Base-by-base conservation (phyloP, 164 flowering plant species). In the Piper betle region DNA sequence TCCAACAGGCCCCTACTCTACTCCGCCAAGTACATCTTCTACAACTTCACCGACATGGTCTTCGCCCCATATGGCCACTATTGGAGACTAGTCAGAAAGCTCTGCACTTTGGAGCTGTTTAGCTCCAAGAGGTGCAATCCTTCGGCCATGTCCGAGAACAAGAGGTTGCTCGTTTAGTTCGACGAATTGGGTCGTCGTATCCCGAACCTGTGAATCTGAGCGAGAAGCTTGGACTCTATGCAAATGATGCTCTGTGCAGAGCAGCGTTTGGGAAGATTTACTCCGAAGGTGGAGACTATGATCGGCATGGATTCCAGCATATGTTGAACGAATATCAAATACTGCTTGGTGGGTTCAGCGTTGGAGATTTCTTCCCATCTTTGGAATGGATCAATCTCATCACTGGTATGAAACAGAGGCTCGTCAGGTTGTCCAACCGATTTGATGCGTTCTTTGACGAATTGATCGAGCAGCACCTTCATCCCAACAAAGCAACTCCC, bases 101-200 rank as follows among this genome's bases (percentile, higher is more conserved):
- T 41, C 43, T 41, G 80, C 68, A 71, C 75, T 12, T 58, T 73
- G 13, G 66, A 75, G 57, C 43, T 77, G 66, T 75, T 17, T 76
- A 82, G 37, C 73, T 80, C 2, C 77, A 5, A 43, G 46, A 73
- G n/a, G n/a, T n/a, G n/a, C n/a, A n/a, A n/a, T n/a, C n/a, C n/a
- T n/a, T n/a, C n/a, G n/a, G n/a, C 60, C 55, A 19, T 10, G 71
- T 82, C 3, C 70, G 88, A 58, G 78, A 78, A 68, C 80, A 84
- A 60, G 86, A 86, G 73, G 80, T 72, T 11, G 73, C 69, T 20
- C 67, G 67, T 4, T 5, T 82, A 55, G 68, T 50, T 43, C 62
- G 16, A 38, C 43, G 43, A 41, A 9, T 41, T 41, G 43, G 43
- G 9, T 41, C 43, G 9, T 41, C 43, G 9, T 41, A 41, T 41